A percentile compares a stretch with the other conserved stretches of the same genome.
phyloP scores from a whole-genome alignment of 352 stramenopile species.

The Phytophthora megakarya region DNA sequence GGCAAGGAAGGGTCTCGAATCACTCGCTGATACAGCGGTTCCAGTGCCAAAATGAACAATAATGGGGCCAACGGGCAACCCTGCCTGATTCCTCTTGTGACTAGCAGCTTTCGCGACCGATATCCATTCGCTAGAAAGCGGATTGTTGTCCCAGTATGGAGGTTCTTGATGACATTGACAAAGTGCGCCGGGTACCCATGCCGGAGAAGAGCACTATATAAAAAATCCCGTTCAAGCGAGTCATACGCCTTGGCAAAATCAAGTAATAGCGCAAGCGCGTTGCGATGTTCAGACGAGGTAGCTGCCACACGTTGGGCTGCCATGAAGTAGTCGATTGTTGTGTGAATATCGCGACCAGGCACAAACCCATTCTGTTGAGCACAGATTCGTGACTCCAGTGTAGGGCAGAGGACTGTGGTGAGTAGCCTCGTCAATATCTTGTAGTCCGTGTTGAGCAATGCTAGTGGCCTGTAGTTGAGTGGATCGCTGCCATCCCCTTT shows the following conservation, averaged over 20 bases:
- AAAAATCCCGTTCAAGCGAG: background rate
- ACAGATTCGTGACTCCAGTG: background rate
- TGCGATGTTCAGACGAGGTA: background rate
- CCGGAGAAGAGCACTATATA: background rate
- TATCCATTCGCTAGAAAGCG: background rate
- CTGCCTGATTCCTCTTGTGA: constrained; percentile 4
- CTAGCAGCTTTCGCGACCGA: background rate
- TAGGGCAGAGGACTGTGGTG: background rate
- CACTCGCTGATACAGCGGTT: background rate
- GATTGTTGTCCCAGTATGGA: background rate
- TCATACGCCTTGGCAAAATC: constrained; percentile 5
- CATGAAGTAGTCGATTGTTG: background rate
- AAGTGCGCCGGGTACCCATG: constrained; percentile 1
- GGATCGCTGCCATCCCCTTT: background rate
- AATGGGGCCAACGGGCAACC: background rate
- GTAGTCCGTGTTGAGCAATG: constrained; percentile 14
- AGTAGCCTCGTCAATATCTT: constrained; percentile 9
- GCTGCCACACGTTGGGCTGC: background rate
- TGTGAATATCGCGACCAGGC: background rate
- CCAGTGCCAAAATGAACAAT: background rate
- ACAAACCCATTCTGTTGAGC: constrained; percentile 3
- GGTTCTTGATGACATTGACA: background rate
- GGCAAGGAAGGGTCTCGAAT: no score
- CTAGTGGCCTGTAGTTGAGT: constrained; percentile 10
- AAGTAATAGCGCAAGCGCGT: background rate